Conservation (phyloP, 2,329 filamentous ascomycete genomes). For the Mariannaea sp. region DNA sequence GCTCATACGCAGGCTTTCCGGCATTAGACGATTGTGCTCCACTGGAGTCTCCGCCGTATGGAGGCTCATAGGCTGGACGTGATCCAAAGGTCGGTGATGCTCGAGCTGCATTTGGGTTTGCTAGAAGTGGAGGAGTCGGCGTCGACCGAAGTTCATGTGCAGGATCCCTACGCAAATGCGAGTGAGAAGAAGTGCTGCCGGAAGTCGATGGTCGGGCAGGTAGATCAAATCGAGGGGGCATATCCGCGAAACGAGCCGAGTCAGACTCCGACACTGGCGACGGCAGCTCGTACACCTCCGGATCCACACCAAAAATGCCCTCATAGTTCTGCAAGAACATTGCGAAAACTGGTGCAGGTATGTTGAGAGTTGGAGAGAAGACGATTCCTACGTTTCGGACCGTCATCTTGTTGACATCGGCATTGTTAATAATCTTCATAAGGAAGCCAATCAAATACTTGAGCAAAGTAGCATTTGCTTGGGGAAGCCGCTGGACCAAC, state of each 20-base stretch:
- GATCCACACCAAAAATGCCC: constrained; percentile 76
- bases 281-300: constrained; percentile 66
- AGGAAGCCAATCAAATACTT: constrained; percentile 86
- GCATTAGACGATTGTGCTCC: constrained; percentile 38
- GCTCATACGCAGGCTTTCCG: constrained; percentile 52
- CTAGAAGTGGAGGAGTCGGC: constrained; percentile 57
- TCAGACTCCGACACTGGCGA: constrained; percentile 49
- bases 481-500: constrained; percentile 79
- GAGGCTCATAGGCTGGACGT: constrained; percentile 50
- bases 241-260: constrained; percentile 37
- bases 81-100: constrained; percentile 51
- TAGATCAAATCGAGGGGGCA: constrained; percentile 40
- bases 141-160: constrained; percentile 44
- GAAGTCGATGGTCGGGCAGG: constrained; percentile 56
- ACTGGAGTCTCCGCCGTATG: constrained; percentile 46
- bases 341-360: constrained; percentile 91
- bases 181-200: constrained; percentile 56
- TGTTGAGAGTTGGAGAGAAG: constrained; percentile 95
- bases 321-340: constrained; percentile 91
- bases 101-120: constrained; percentile 40
- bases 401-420: constrained; percentile 95
- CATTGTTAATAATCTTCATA: constrained; percentile 89
- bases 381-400: constrained; percentile 97
- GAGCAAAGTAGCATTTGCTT: constrained; percentile 79
- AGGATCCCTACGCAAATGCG: constrained; percentile 48